A percentile compares a stretch with the other conserved stretches of the same genome.
phyloP scores from a whole-genome alignment of 345 rosid genomes.

The Hibiscus tridactylites region DNA sequence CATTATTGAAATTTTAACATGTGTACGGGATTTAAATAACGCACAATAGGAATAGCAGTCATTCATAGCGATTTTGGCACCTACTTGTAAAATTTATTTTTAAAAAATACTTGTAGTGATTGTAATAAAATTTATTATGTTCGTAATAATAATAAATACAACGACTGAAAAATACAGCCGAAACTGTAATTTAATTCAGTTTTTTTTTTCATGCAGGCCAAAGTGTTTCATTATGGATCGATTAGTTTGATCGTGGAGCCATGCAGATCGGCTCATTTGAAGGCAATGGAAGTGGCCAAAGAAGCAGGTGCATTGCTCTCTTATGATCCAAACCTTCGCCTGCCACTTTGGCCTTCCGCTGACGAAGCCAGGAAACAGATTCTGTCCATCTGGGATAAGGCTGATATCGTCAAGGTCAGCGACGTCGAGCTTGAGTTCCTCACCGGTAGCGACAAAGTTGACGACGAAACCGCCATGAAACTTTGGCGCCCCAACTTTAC shows the following conservation, averaged over 20 bases:
- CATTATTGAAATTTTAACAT: too few relatives aligned
- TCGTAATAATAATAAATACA: too few relatives aligned
- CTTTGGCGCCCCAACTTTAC: conserved; percentile 82
- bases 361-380: conserved; percentile 86
- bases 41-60: too few relatives aligned
- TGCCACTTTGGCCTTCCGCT: conserved; percentile 84
- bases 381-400: conserved; percentile 90
- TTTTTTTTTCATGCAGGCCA: conserved; percentile 37
- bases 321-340: conserved; percentile 84
- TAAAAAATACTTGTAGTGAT: too few relatives aligned
- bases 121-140: too few relatives aligned
- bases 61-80: too few relatives aligned
- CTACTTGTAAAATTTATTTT: too few relatives aligned
- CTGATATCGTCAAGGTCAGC: conserved; percentile 85
- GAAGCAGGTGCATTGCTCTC: conserved; percentile 86
- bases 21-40: too few relatives aligned
- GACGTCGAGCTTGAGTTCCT: conserved; percentile 91
- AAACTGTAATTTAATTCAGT: too few relatives aligned
- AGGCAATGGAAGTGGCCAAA: conserved; percentile 93
- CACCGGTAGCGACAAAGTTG: conserved; percentile 71
- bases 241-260: conserved; percentile 98
- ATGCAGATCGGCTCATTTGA: conserved; percentile 83
- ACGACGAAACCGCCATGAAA: conserved; percentile 69
- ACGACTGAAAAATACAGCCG: too few relatives aligned
- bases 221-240: conserved; percentile 89